These are phyloP conservation scores for Fraxinus paxiana DNA, from an alignment of 305 asterid species.

Conservation along the genomic window DNA sequence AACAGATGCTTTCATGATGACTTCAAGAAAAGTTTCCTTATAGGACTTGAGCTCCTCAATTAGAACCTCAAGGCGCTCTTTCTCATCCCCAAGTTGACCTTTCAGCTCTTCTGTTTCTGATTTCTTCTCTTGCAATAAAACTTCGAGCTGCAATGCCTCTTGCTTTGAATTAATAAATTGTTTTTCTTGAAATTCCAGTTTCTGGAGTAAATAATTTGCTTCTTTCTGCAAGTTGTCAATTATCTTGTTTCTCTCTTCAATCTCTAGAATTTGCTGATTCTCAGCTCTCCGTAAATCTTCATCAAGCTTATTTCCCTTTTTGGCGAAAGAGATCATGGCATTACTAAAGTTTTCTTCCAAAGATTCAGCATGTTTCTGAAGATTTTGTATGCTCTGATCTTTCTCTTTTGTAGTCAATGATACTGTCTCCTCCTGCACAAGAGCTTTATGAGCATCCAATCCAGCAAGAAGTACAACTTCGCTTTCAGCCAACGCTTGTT, in stretches of 20 bases:
- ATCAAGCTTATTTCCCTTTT: constrained; percentile 27
- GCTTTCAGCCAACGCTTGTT: constrained; percentile 29
- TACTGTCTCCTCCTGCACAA: constrained; percentile 24
- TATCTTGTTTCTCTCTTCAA: constrained; percentile 25
- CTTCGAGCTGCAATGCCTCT: constrained; percentile 31
- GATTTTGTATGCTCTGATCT: constrained; percentile 32
- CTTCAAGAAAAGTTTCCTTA: constrained; percentile 34
- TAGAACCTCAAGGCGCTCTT: constrained; percentile 23
- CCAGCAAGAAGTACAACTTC: constrained; percentile 24
- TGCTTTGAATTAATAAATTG: constrained; percentile 24
- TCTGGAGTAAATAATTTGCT: constrained; percentile 19
- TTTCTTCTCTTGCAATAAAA: constrained; percentile 30
- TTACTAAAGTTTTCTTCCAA: constrained; percentile 24
- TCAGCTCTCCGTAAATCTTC: constrained; percentile 35
- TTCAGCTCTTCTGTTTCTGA: constrained; percentile 32
- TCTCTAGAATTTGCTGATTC: constrained; percentile 27
- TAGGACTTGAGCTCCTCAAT: constrained; percentile 40
- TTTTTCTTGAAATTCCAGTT: constrained; percentile 33
- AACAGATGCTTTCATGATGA: constrained; percentile 25
- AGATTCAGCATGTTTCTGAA: constrained; percentile 27
- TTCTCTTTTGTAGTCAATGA: constrained; percentile 23
- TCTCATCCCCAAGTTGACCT: constrained; percentile 30
- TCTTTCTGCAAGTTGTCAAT: constrained; percentile 36
- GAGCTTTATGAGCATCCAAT: constrained; percentile 24
- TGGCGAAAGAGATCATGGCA: constrained; percentile 25